Evolutionary conservation across 2,329 filamentous ascomycete genomes (phyloP).

Genomic region (Akanthomyces lecanii): DNA sequence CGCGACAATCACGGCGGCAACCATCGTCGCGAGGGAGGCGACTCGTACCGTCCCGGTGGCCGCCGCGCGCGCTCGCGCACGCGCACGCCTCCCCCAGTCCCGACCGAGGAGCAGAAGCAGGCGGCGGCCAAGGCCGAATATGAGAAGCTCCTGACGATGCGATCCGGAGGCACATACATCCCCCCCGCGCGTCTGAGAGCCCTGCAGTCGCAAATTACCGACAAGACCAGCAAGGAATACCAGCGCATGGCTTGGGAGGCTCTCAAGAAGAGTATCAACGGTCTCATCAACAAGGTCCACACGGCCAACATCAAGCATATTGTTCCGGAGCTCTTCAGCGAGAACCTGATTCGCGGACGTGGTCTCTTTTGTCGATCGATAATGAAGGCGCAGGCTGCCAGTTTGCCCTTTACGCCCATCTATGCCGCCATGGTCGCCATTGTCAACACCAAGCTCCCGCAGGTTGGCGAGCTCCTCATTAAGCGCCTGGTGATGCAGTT

Average conservation of each 20-base stretch:
- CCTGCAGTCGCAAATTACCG: conserved; percentile 92
- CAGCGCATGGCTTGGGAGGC: conserved; percentile 99
- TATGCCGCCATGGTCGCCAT: conserved; percentile 95
- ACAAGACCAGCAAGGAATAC: conserved; percentile 94
- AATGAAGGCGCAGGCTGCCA: conserved; percentile 97
- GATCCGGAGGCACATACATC: conserved; percentile 94
- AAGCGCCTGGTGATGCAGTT: conserved; percentile 87
- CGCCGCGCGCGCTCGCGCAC: conserved; percentile 23
- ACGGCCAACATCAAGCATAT: conserved; percentile 97
- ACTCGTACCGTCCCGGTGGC: conserved; percentile 45
- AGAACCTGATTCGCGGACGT: conserved; percentile 87
- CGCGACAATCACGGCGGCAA: conserved; percentile 23
- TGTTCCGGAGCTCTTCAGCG: conserved; percentile 89
- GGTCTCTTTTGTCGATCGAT: conserved; percentile 93
- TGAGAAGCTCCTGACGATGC: conserved; percentile 84
- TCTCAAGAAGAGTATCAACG: conserved; percentile 97
- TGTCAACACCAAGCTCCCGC: conserved; percentile 94
- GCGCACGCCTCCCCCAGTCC: conserved; percentile 38
- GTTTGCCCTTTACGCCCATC: conserved; percentile 92
- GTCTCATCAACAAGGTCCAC: conserved; percentile 98
- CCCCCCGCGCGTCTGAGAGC: conserved; percentile 86
- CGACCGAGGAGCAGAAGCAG: conserved; percentile 78
- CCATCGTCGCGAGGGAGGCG: conserved; percentile 37
- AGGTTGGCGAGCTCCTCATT: conserved; percentile 86
- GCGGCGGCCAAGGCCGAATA: conserved; percentile 88